phyloP scores from a whole-genome alignment of 352 stramenopile genomes.

The Pythium phragmitis region DNA sequence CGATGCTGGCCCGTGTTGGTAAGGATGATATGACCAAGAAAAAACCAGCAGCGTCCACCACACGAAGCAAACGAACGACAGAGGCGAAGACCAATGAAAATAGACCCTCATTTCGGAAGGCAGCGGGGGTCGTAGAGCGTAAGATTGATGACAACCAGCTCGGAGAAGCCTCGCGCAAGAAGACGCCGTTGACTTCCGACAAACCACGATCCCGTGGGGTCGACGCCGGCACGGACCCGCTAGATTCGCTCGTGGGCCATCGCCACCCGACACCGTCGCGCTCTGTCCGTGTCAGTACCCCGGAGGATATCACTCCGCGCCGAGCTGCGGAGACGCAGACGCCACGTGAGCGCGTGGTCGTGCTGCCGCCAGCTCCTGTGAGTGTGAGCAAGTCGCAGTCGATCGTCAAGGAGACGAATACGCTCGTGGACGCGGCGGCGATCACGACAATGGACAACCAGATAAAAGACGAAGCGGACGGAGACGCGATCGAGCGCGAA shows the following conservation, averaged over 20 bases:
- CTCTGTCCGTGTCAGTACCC: not conserved
- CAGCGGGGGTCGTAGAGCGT: not conserved
- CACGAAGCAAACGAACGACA: not conserved
- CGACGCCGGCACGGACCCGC: conserved; percentile 51
- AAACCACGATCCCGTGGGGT: conserved; percentile 22
- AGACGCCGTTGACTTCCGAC: not conserved
- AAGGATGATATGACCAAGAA: not conserved
- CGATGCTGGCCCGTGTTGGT: conserved; percentile 44
- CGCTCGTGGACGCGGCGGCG: not conserved
- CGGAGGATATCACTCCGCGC: conserved; percentile 4
- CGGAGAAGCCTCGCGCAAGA: not conserved
- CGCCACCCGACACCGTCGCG: not conserved
- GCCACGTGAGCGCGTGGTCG: conserved; percentile 6
- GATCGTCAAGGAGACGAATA: conserved; percentile 12
- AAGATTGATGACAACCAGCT: conserved; percentile 12
- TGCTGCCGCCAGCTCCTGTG: conserved; percentile 37
- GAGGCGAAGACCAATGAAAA: not conserved
- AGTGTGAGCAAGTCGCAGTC: conserved; percentile 18
- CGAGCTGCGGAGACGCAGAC: conserved; percentile 60
- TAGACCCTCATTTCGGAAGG: not conserved
- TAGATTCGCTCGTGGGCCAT: conserved; percentile 48
- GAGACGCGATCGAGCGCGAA: conserved; percentile 41
- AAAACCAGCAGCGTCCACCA: not conserved
- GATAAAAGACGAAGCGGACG: conserved; percentile 23
- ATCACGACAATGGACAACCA: conserved; percentile 12